phyloP scores from a whole-genome alignment of 1,139 yeast species.

The Pichia sp. region DNA sequence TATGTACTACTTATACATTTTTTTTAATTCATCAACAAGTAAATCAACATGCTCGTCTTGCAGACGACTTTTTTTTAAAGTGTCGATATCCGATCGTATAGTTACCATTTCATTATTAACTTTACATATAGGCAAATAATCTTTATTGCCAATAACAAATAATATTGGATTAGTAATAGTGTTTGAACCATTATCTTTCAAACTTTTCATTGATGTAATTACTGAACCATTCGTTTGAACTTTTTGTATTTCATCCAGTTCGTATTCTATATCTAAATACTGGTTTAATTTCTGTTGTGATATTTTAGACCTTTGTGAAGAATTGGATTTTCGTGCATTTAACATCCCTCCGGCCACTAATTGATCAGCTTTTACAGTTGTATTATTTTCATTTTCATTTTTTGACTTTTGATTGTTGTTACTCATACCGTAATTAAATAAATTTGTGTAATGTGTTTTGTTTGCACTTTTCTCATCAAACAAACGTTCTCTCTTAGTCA shows the following conservation, averaged over 20 bases:
- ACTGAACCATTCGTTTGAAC: conserved; percentile 1
- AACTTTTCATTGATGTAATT: neutral
- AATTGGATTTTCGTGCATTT: conserved; percentile 2
- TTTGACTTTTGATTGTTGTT: neutral
- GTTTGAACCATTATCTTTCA: neutral
- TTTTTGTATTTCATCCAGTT: conserved; percentile 22
- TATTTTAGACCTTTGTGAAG: conserved; percentile 6
- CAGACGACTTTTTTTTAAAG: neutral
- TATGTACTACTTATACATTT: conserved; percentile 4
- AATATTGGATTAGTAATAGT: conserved; percentile 11
- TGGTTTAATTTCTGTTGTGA: conserved; percentile 21
- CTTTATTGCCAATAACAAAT: neutral
- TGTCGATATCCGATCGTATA: neutral
- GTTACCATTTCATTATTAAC: conserved; percentile 17
- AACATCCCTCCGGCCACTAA: neutral
- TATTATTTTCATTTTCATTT: conserved; percentile 1
- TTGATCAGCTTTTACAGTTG: neutral
- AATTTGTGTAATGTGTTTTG: conserved; percentile 27
- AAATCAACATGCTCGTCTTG: neutral
- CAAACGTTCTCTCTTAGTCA: conserved; percentile 25
- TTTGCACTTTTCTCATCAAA: conserved; percentile 25
- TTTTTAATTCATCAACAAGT: conserved; percentile 20
- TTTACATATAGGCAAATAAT: conserved; percentile 15
- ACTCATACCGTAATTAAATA: conserved; percentile 24
- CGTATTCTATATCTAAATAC: conserved; percentile 22